These are phyloP conservation scores for Penicillium sp. DNA, from an alignment of 2,329 filamentous ascomycete genomes.

Conservation along the genomic window DNA sequence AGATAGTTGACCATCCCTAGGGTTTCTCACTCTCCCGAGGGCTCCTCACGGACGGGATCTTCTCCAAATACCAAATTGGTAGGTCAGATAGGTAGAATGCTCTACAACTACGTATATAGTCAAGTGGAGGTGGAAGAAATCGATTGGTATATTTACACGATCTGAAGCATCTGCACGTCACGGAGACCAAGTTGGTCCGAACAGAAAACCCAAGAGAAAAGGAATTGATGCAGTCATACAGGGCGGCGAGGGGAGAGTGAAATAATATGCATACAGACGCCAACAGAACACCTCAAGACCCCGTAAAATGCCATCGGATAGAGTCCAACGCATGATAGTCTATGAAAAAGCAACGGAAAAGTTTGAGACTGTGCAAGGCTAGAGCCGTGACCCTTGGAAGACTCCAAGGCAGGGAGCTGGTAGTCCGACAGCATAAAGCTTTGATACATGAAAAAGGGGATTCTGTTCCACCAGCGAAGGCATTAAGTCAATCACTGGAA, in stretches of 20 bases:
- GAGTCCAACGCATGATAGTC: constrained; percentile 18
- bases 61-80: no score
- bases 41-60: no score
- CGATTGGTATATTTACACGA: constrained; percentile 12
- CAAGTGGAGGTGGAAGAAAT: neutral
- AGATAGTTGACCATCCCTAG: no score
- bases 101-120: no score
- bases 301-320: constrained; percentile 24
- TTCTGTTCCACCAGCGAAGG: constrained; percentile 20
- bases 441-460: constrained; percentile 27
- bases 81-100: no score
- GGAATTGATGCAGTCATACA: constrained; percentile 20
- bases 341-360: constrained; percentile 14
- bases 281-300: constrained; percentile 23
- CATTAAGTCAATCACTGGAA: constrained; percentile 24
- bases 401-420: neutral
- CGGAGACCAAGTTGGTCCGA: neutral
- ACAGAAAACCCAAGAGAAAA: constrained; percentile 14
- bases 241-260: constrained; percentile 32
- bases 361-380: neutral
- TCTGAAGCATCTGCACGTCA: neutral
- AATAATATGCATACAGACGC: constrained; percentile 24
- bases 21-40: no score
- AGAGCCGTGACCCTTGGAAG: neutral
- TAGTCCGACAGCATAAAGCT: constrained; percentile 12